Evolutionary conservation across 345 rosid species (phyloP).

Genomic region (Garcia nutans): DNA sequence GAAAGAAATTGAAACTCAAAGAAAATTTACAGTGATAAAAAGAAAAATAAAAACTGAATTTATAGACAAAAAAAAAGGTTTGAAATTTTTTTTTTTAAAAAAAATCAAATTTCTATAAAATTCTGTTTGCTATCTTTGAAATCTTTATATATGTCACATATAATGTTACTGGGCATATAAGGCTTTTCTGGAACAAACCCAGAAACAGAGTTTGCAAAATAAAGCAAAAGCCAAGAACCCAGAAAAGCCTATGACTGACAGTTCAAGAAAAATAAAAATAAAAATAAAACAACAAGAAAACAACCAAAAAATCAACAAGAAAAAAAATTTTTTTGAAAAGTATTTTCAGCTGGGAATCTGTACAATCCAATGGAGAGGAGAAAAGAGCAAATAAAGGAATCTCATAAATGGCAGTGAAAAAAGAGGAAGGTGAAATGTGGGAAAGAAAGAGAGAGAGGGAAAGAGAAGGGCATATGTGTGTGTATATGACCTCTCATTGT

Average conservation of each 20-base stretch:
- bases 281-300: slow-evolving; percentile 6
- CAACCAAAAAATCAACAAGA: slow-evolving; percentile 29
- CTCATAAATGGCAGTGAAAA: slow-evolving; percentile 61
- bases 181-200: slow-evolving; percentile 44
- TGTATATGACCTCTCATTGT: slow-evolving; percentile 16
- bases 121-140: slow-evolving; percentile 25
- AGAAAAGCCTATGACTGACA: slow-evolving; percentile 27
- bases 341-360: slow-evolving; percentile 50
- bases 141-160: slow-evolving; percentile 32
- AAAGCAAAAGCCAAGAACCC: slow-evolving; percentile 44
- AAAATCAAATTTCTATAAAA: slow-evolving; percentile 17
- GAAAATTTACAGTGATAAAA: slow-evolving; percentile 11
- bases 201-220: slow-evolving; percentile 32
- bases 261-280: slow-evolving; percentile 9
- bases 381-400: slow-evolving; percentile 52
- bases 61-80: slow-evolving; percentile 29
- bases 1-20: slow-evolving; percentile 24
- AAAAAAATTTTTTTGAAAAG: slow-evolving; percentile 30
- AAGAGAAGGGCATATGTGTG: background rate
- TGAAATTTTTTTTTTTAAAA: slow-evolving; percentile 2
- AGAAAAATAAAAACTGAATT: slow-evolving; percentile 9
- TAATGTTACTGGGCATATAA: slow-evolving; percentile 19
- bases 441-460: slow-evolving; percentile 15
- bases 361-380: slow-evolving; percentile 58
- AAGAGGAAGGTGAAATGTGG: slow-evolving; percentile 39